Evolutionary conservation across 495 filamentous ascomycete genomes (phyloP).

Genomic region (Extremus antarcticus): DNA sequence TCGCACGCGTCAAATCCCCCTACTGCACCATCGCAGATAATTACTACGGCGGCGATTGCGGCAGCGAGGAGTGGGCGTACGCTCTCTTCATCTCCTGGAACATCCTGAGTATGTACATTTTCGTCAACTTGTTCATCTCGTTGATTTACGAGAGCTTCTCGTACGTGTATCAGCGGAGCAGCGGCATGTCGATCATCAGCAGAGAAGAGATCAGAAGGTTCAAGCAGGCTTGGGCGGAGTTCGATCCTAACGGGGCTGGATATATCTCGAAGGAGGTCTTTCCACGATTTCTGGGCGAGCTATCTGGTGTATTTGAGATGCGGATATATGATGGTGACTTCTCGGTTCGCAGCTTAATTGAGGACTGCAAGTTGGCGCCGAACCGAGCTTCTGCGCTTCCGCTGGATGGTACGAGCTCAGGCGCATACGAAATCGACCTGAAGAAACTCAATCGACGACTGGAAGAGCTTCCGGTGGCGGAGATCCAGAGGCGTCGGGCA

Average conservation of each 20-base stretch:
- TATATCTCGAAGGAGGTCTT: slow-evolving; percentile 89
- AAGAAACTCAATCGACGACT: slow-evolving; percentile 63
- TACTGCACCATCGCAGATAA: slow-evolving; percentile 55
- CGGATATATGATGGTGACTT: slow-evolving; percentile 90
- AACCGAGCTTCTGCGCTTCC: slow-evolving; percentile 32
- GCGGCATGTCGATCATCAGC: slow-evolving; percentile 69
- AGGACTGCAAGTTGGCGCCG: slow-evolving; percentile 54
- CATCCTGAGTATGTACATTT: slow-evolving; percentile 99
- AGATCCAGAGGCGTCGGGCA: slow-evolving; percentile 59
- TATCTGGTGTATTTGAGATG: slow-evolving; percentile 93
- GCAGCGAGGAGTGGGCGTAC: slow-evolving; percentile 76
- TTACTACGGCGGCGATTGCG: slow-evolving; percentile 86
- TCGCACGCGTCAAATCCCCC: slow-evolving; percentile 63
- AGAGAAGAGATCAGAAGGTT: slow-evolving; percentile 90
- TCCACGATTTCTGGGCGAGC: slow-evolving; percentile 75
- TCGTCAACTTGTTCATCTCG: slow-evolving; percentile 95
- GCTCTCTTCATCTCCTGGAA: slow-evolving; percentile 93
- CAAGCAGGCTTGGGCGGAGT: slow-evolving; percentile 96
- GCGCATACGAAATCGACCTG: slow-evolving; percentile 49
- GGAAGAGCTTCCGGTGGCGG: slow-evolving; percentile 59
- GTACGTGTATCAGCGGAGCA: slow-evolving; percentile 96
- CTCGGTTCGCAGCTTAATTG: slow-evolving; percentile 69
- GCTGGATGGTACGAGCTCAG: slow-evolving; percentile 48
- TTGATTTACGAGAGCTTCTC: slow-evolving; percentile 99
- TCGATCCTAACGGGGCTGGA: slow-evolving; percentile 81